Evolutionary conservation across 768 basidiomycete species (phyloP), one percentile per base, ranked within the genome.

Genomic region (Tylopilus sp.): DNA sequence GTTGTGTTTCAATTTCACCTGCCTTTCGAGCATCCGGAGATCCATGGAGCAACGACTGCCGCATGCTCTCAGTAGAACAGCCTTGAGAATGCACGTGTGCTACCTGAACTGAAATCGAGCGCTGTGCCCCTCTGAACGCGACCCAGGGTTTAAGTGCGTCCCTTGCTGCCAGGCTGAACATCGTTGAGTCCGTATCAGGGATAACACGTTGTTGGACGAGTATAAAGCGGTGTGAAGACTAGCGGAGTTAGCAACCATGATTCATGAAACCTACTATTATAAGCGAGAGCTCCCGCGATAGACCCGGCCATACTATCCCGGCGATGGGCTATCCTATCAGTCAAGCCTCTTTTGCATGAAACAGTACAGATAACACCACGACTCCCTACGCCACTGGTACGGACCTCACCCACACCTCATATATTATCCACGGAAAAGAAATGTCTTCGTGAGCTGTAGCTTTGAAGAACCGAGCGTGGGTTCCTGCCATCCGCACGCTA

Each of bases 21-120:
- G 85, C 90, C 63, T 80, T 78, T 72, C 90, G 88, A 41, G 95
- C 95, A 64, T 93, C 86, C 42, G 85, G 85, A 28, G 92, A 94
- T n/a, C 97, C 97, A 71, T 98, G 94, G 53, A 99, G 75, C 50
- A 99, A 68, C 19, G 88, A 83, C 92, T 94, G 71, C 26, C 46
- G 48, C 63, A 55, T 51, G 58, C 44, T 62, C 52, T 62, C 59
- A 70, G 64, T 69, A 61, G 55, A 49, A 55, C 54, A 53, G 62
- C 63, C 69, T 57, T 45, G 48, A 44, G 43, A 53, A 50, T 56
- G 19, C 50, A 46, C 36, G 44, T 55, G 60, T 42, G 55, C 52
- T 72, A 85, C 84, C 81, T 86, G 80, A 54, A 86, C 83, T 53
- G 84, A 86, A 62, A 84, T 83, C 45, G 66, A 72, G 63, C 84